These are phyloP conservation scores for Leccinum arenicola DNA, from an alignment of 768 basidiomycete genomes.

Conservation along the genomic window DNA sequence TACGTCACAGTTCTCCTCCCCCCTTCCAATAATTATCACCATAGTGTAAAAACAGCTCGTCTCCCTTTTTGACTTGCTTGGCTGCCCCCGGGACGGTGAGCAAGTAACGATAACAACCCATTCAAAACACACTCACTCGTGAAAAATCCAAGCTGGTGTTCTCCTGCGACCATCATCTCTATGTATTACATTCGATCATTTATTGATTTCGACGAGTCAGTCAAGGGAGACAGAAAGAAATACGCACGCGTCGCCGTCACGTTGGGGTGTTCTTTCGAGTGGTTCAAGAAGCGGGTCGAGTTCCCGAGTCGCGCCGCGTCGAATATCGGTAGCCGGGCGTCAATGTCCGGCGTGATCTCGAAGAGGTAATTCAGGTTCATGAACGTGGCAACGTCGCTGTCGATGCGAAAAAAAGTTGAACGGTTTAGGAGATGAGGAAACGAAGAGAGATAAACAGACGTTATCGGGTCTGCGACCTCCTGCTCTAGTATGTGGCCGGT, in stretches of 20 bases:
- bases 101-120: not conserved
- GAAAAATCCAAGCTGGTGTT: slow-evolving; percentile 37
- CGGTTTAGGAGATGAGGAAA: too few relatives aligned
- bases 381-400: slow-evolving; percentile 15
- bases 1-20: not conserved
- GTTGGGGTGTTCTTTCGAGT: slow-evolving; percentile 14
- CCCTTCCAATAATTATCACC: slow-evolving; percentile 29
- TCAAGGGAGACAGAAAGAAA: not conserved
- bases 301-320: slow-evolving; percentile 47
- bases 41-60: slow-evolving; percentile 39
- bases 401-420: not conserved
- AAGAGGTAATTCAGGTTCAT: slow-evolving; percentile 37
- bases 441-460: not conserved
- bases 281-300: slow-evolving; percentile 45
- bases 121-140: slow-evolving; percentile 6
- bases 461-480: slow-evolving; percentile 12
- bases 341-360: slow-evolving; percentile 3
- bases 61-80: slow-evolving; percentile 22
- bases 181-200: too few relatives aligned
- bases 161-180: slow-evolving; percentile 29
- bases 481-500: slow-evolving; percentile 27
- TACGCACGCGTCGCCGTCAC: slow-evolving; percentile 29
- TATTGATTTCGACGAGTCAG: not conserved
- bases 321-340: not conserved
- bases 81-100: slow-evolving; percentile 10